Conservation (phyloP, 1,284 basidiomycete species). For the Clitocybe nebularis region DNA sequence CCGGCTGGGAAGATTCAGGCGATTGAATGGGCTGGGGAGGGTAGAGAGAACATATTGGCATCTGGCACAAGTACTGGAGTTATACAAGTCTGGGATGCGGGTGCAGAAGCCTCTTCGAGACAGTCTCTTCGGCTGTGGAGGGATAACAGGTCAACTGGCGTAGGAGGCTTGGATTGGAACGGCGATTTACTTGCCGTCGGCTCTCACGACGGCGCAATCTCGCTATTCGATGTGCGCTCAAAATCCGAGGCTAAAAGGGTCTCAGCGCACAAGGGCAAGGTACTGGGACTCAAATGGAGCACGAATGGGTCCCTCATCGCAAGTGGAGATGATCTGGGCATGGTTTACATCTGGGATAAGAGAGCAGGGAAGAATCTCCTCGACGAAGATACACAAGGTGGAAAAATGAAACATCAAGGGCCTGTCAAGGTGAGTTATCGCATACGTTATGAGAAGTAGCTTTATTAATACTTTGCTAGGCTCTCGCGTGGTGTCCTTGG, state of each 20-base stretch:
- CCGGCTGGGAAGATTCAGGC: slow-evolving; percentile 21
- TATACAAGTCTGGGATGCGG: slow-evolving; percentile 32
- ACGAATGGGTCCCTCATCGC: slow-evolving; percentile 29
- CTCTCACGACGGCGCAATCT: slow-evolving; percentile 24
- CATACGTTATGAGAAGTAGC: no score
- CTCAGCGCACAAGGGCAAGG: slow-evolving; percentile 25
- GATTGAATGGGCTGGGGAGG: slow-evolving; percentile 32
- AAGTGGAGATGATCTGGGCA: slow-evolving; percentile 31
- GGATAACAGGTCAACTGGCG: slow-evolving; percentile 17
- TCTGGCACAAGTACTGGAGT: slow-evolving; percentile 29
- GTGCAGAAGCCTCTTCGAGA: slow-evolving; percentile 13
- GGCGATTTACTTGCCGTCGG: slow-evolving; percentile 21
- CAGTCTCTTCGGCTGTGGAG: slow-evolving; percentile 21
- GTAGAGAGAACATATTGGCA: slow-evolving; percentile 27
- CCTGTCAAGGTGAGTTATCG: slow-evolving; percentile 32
- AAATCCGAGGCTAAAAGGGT: slow-evolving; percentile 17
- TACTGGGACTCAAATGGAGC: slow-evolving; percentile 33
- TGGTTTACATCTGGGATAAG: slow-evolving; percentile 35
- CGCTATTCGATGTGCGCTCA: slow-evolving; percentile 29
- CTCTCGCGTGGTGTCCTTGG: slow-evolving; percentile 39
- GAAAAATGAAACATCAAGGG: slow-evolving; percentile 32
- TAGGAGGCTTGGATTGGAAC: slow-evolving; percentile 23
- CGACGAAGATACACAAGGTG: slow-evolving; percentile 24
- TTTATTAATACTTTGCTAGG: no score
- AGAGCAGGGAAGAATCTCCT: slow-evolving; percentile 30